Evolutionary conservation across 2,329 filamentous ascomycete species (phyloP), one percentile per base, ranked within the genome.

Genomic region (Aurifilum marmelostoma): DNA sequence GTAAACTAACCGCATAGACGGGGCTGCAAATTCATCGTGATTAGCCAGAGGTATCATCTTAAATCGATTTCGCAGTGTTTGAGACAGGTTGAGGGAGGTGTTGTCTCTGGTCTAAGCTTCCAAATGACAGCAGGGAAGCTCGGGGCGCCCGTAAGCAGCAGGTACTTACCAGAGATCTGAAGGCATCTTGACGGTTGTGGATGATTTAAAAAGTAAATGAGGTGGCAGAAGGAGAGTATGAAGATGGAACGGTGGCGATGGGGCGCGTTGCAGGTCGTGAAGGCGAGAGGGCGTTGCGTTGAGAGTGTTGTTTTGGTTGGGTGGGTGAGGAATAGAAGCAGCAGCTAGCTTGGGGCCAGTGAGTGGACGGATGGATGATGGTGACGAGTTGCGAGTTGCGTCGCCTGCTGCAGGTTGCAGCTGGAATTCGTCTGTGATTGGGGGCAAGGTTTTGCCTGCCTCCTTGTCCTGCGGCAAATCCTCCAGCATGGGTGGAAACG

Each of bases 1-100:
- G 73, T 72, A 73, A 78, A 97, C 95, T 93, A 89, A 98, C 96
- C 88, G 96, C 93, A 87, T 98, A 99, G 79, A 97, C 95, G 85
- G 95, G 95, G 87, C 95, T 99, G 77, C 73, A 79, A 69, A 73
- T 72, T 70, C 71, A 62, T 68, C 60, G 72, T 71, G 66, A 79
- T 89, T 80, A 88, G 86, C 80, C 81, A 72, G 66, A 71, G 72
- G 39, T 71, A 77, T 75, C 77, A 75, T 72, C 72, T 68, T 69
- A 58, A 60, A 56, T 70, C 50, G 16, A 41, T 24, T 29, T 47
- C 54, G 70, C 54, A 63, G 59, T 70, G 39, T 16, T 58, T 52
- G 52, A 37, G 61, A 11, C 62, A 43, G 6, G 59, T 43, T 56
- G 69, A 67, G 63, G 69, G 71, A 70, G 74, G 77, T 75, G 74